Evolutionary conservation across 768 basidiomycete genomes (phyloP), one percentile per base, ranked within the genome.

Genomic region (Artomyces pyxidatus): DNA sequence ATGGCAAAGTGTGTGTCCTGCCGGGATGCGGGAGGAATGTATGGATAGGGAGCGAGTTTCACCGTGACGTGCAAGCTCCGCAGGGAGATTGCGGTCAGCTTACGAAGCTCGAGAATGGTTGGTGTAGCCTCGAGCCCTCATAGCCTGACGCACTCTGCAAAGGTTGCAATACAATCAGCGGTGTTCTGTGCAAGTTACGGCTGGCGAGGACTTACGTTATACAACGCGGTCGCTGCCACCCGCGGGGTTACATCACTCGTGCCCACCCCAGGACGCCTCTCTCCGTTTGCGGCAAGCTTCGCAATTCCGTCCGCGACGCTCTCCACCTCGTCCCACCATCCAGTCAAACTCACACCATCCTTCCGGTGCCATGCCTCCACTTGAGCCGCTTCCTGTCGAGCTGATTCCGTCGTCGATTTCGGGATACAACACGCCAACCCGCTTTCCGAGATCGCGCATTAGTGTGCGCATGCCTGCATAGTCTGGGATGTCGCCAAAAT

Each of bases 401-500:
- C 53, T 39, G 1, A 37, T 42, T n/a, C 45, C 47, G 6, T 57
- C 56, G 9, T 48, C 47, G 7, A 22, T 27, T 7, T 37, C 43
- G 6, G 54, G 56, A 28, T 57, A 57, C 9, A 50, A 47, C 19
- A 49, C 56, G 28, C 56, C 56, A 26, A 49, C 49, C 19, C 56
- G 56, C 19, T 61, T 56, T 14, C 62, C 65, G 12, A 68, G 60
- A 6, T 74, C 76, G 14, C 75, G 73, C 64, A 92, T 88, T 39
- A 90, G 74, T 39, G 75, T 77, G 37, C 89, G 75, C 21, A 92
- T 70, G 23, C 89, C 89, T 38, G 81, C 83, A 58, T 93, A 94
- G 65, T 94, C 91, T 9, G 90, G 91, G 35, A 88, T 72, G 68
- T 93, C 90, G 59, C 88, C 88, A 57, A 92, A 93, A 54, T 84